Evolutionary conservation across 352 stramenopile genomes (phyloP).

Genomic region (Phytophthora aleatoria): DNA sequence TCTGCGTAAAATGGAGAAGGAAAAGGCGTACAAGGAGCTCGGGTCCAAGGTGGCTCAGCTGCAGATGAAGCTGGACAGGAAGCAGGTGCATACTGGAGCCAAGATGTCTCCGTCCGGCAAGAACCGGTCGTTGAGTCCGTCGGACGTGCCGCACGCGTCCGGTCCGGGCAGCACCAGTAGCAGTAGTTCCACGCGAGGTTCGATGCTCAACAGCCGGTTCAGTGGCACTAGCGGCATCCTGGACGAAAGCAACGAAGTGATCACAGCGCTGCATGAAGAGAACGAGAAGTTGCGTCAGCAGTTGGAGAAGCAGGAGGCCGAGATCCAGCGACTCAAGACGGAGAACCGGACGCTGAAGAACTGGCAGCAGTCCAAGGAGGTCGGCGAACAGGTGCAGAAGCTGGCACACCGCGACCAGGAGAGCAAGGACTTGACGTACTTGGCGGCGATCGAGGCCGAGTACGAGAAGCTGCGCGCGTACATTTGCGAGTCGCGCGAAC

Average conservation of each 20-base stretch:
- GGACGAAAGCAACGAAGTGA: conserved; percentile 88
- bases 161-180: conserved; percentile 22
- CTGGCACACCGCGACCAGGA: conserved; percentile 85
- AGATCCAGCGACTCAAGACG: conserved; percentile 78
- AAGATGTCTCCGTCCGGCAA: conserved; percentile 56
- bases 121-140: conserved; percentile 32
- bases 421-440: conserved; percentile 83
- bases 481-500: conserved; percentile 76
- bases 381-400: conserved; percentile 89
- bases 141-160: conserved; percentile 24
- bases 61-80: conserved; percentile 72
- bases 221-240: conserved; percentile 77
- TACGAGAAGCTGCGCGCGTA: conserved; percentile 85
- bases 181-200: conserved; percentile 47
- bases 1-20: conserved; percentile 80
- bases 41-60: conserved; percentile 75
- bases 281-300: conserved; percentile 81
- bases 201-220: conserved; percentile 62
- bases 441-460: conserved; percentile 78
- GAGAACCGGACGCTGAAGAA: conserved; percentile 84
- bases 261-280: conserved; percentile 82
- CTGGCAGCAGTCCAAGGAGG: conserved; percentile 87
- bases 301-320: conserved; percentile 71
- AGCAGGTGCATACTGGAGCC: conserved; percentile 44
- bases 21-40: conserved; percentile 77